Percentiles rank a stretch among this genome's conserved stretches.
phyloP scores from a whole-genome alignment of 805 yeast species.

The Metschnikowia henanensis region DNA sequence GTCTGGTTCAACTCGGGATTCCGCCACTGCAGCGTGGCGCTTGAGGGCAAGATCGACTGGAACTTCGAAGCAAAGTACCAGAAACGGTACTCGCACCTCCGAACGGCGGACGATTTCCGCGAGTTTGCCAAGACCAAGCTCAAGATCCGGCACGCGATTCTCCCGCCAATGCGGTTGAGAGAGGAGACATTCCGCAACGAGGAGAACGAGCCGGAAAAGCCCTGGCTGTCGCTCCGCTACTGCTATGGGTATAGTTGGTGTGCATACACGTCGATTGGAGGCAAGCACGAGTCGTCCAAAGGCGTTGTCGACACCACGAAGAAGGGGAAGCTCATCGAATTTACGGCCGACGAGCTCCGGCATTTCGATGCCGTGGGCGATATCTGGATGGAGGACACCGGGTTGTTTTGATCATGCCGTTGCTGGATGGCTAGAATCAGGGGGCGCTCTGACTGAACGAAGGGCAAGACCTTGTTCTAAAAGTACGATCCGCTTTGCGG shows the following conservation, averaged over 20 bases:
- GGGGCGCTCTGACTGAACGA: too few relatives aligned
- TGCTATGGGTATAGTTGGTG: conserved; percentile 62
- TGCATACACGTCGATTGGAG: conserved; percentile 59
- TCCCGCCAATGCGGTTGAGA: conserved; percentile 10
- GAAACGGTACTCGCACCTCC: conserved; percentile 26
- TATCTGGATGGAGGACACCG: conserved; percentile 19
- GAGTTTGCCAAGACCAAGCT: conserved; percentile 33
- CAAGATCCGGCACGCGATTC: conserved; percentile 42
- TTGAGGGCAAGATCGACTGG: conserved; percentile 26
- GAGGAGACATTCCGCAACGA: background rate
- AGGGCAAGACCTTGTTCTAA: too few relatives aligned
- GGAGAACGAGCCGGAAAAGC: conserved; percentile 14
- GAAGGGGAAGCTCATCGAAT: conserved; percentile 46
- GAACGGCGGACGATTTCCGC: conserved; percentile 26
- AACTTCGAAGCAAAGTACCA: conserved; percentile 28
- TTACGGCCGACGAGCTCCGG: conserved; percentile 26
- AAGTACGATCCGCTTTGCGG: too few relatives aligned
- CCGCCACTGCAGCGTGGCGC: conserved; percentile 48
- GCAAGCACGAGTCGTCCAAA: conserved; percentile 30
- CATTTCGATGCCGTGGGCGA: conserved; percentile 44
- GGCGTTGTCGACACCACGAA: conserved; percentile 25
- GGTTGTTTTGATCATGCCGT: too few relatives aligned
- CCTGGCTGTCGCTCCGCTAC: conserved; percentile 25
- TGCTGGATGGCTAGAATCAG: background rate
- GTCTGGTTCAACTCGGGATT: conserved; percentile 78